phyloP scores from a whole-genome alignment of 192 early-diverging fungal species.

The Geranomyces variabilis region DNA sequence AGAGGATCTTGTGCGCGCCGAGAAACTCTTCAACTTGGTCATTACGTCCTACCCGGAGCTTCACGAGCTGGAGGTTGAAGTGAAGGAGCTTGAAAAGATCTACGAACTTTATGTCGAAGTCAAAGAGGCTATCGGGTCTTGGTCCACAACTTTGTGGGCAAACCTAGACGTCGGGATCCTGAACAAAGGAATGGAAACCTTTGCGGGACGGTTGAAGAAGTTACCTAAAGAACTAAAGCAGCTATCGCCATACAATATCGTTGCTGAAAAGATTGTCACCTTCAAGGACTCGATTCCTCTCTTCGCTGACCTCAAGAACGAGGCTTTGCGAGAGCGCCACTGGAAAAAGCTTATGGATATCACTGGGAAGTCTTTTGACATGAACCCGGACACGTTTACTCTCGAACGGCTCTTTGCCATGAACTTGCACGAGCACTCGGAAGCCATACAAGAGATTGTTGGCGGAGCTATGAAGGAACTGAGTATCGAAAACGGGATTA shows the following conservation, averaged over 20 bases:
- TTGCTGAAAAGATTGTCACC: conserved; percentile 66
- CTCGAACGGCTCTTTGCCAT: conserved; percentile 60
- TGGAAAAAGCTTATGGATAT: conserved; percentile 64
- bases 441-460: conserved; percentile 61
- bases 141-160: conserved; percentile 67
- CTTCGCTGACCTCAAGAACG: conserved; percentile 62
- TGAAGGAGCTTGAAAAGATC: conserved; percentile 62
- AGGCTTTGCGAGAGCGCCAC: conserved; percentile 60
- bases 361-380: conserved; percentile 62
- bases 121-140: conserved; percentile 56
- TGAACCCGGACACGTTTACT: conserved; percentile 65
- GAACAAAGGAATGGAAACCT: conserved; percentile 62
- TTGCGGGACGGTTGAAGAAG: conserved; percentile 51
- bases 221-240: conserved; percentile 65
- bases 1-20: conserved; percentile 59
- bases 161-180: conserved; percentile 63
- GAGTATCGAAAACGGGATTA: conserved; percentile 62
- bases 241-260: conserved; percentile 65
- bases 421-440: conserved; percentile 59
- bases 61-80: conserved; percentile 57
- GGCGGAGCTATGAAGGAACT: conserved; percentile 63
- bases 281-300: conserved; percentile 67
- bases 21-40: conserved; percentile 62
- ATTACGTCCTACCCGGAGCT: conserved; percentile 68
- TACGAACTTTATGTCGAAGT: conserved; percentile 64